Evolutionary conservation across 2,329 filamentous ascomycete genomes (phyloP), one percentile per base, ranked within the genome.

Genomic region (Fusarium sp.): DNA sequence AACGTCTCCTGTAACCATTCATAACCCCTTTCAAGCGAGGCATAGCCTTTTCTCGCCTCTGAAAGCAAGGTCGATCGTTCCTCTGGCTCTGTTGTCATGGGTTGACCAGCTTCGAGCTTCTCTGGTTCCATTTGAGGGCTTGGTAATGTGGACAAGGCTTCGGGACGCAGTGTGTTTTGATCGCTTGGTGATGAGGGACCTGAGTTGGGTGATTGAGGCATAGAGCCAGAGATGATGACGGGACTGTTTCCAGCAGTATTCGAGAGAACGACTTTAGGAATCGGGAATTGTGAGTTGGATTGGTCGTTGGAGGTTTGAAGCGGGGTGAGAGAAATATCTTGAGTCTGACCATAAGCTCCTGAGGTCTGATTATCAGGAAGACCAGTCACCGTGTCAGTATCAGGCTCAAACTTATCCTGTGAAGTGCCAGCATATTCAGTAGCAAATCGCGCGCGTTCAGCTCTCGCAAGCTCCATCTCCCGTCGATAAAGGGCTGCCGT

Each of bases 1-100:
- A 94, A 94, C 0, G 91, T 94, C 76, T 92, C 90, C 69, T 91
- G 90, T 0, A 83, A 83, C 91, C 91, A 93, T n/a, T 79, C 78
- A 64, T 89, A 89, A 0, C 75, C 63, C 16, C 88, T 80, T 2
- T 74, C 72, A 9, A 67, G 19, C 3, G n/a, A 42, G 2, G 19
- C 49, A 43, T 58, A 89, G 0, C 76, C 64, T 11, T 88, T 80
- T 3, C 73, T 72, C 9, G 82, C 63, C 1, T 90, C 74, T 0
- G 89, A 91, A 4, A 86, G 81, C 1, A 94, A 81, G 0, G 89
- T 92, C 1, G 21, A 83, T 77, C 1, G 72, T 81, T 44, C 72
- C 5, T 11, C 32, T 18, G n/a, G 44, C 6, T 16, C 4, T 6
- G 30, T 11, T 9, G 16, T 4, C 4, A 10, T 18, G 5, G 9